Evolutionary conservation across 2,329 filamentous ascomycete genomes (phyloP).

Genomic region (Fusarium veterinarium): DNA sequence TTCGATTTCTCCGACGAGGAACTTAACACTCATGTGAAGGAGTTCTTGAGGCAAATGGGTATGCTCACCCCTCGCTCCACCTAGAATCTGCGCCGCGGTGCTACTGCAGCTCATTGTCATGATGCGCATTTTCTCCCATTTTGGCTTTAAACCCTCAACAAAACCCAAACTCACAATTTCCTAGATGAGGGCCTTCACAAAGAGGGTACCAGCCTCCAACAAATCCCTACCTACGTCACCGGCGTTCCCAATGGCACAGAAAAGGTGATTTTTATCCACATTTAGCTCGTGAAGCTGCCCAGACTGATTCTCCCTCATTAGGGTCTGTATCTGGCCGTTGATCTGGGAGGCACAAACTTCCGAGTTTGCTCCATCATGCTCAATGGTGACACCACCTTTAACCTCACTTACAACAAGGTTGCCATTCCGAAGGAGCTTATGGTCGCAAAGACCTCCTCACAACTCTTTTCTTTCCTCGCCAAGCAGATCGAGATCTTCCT

Average conservation of each 20-base stretch:
- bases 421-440: constrained; percentile 91
- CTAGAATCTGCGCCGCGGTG: constrained; percentile 9
- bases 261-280: constrained; percentile 70
- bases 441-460: constrained; percentile 84
- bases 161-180: constrained; percentile 22
- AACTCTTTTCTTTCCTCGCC: constrained; percentile 92
- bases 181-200: constrained; percentile 83
- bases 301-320: constrained; percentile 51
- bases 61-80: constrained; percentile 40
- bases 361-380: constrained; percentile 95
- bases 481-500: constrained; percentile 93
- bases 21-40: constrained; percentile 82
- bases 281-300: not conserved
- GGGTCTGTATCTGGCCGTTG: constrained; percentile 96
- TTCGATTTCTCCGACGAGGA: constrained; percentile 86
- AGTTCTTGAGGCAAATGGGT: constrained; percentile 90
- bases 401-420: constrained; percentile 91
- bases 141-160: constrained; percentile 15
- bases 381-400: constrained; percentile 95
- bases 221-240: constrained; percentile 98
- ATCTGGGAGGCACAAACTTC: constrained; percentile 98
- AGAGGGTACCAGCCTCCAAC: constrained; percentile 85
- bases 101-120: constrained; percentile 15
- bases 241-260: constrained; percentile 96
- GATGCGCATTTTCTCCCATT: constrained; percentile 18